These are phyloP conservation scores for Aspergillus fructus DNA, from an alignment of 2,329 filamentous ascomycete genomes.

Conservation along the genomic window DNA sequence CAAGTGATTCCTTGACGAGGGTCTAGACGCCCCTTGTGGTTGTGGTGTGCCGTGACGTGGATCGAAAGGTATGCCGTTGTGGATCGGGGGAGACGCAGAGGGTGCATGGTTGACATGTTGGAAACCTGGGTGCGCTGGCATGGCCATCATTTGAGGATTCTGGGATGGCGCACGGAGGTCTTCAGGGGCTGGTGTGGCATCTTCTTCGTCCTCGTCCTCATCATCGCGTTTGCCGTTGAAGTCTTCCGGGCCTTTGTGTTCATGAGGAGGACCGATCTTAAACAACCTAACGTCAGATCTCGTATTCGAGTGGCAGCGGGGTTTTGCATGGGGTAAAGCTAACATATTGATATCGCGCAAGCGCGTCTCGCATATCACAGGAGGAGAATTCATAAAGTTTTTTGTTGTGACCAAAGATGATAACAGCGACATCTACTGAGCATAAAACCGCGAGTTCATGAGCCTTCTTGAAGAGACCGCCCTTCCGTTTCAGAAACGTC, in stretches of 20 bases:
- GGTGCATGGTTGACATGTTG: slow-evolving; percentile 81
- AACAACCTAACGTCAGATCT: slow-evolving; percentile 20
- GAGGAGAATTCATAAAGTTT: slow-evolving; percentile 99
- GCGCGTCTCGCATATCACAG: slow-evolving; percentile 84
- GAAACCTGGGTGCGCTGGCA: slow-evolving; percentile 69
- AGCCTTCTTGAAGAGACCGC: slow-evolving; percentile 98
- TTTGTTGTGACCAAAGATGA: slow-evolving; percentile 98
- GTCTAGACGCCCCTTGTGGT: slow-evolving; percentile 71
- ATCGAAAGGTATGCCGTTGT: slow-evolving; percentile 70
- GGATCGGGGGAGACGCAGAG: slow-evolving; percentile 84
- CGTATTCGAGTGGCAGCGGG: slow-evolving; percentile 5
- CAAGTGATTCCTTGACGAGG: slow-evolving; percentile 76
- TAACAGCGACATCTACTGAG: slow-evolving; percentile 96
- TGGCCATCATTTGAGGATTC: slow-evolving; percentile 62
- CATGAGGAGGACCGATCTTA: slow-evolving; percentile 87
- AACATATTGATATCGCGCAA: slow-evolving; percentile 88
- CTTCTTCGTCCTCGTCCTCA: slow-evolving; percentile 79
- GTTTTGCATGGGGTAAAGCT: slow-evolving; percentile 39
- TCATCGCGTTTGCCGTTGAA: slow-evolving; percentile 76
- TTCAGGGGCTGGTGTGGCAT: slow-evolving; percentile 69
- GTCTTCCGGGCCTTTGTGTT: slow-evolving; percentile 93
- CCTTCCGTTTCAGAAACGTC: slow-evolving; percentile 98
- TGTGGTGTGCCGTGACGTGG: slow-evolving; percentile 79
- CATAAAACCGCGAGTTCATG: slow-evolving; percentile 97
- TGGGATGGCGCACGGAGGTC: slow-evolving; percentile 56